phyloP scores from a whole-genome alignment of 2,329 filamentous ascomycete genomes.

The Ophiosphaerella narmari region DNA sequence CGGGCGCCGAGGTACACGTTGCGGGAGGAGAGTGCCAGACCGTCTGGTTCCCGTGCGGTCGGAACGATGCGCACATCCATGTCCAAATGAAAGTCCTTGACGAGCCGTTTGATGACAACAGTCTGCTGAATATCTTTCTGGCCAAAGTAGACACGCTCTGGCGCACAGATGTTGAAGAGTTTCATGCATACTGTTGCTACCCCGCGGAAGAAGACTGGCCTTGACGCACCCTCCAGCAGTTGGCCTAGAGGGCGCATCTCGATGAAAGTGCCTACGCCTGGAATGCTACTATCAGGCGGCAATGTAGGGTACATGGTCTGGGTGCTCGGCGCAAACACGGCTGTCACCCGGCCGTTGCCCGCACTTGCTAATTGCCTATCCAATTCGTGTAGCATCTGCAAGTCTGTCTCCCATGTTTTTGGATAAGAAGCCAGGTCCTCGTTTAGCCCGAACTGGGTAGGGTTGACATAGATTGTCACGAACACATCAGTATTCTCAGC shows the following conservation, averaged over 20 bases:
- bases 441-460: constrained; percentile 87
- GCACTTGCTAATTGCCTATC: constrained; percentile 69
- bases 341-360: constrained; percentile 68
- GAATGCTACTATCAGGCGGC: constrained; percentile 70
- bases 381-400: constrained; percentile 67
- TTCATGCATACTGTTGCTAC: constrained; percentile 98
- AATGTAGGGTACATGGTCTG: constrained; percentile 86
- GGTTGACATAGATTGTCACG: constrained; percentile 94
- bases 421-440: constrained; percentile 92
- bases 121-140: constrained; percentile 99
- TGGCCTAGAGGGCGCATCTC: constrained; percentile 83
- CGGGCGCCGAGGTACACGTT: constrained; percentile 89
- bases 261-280: constrained; percentile 85
- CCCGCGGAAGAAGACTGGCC: constrained; percentile 94
- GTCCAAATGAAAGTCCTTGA: constrained; percentile 82
- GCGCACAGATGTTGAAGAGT: constrained; percentile 79
- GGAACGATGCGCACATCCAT: constrained; percentile 73
- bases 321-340: constrained; percentile 85
- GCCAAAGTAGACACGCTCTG: constrained; percentile 86
- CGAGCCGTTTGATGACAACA: constrained; percentile 83
- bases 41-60: constrained; percentile 78
- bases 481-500: constrained; percentile 84
- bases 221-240: constrained; percentile 79
- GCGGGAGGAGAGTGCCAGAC: constrained; percentile 86
- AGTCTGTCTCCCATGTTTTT: constrained; percentile 82